Conservation (phyloP, 2,329 filamentous ascomycete species). For the Fusarium brachygibbosum region DNA sequence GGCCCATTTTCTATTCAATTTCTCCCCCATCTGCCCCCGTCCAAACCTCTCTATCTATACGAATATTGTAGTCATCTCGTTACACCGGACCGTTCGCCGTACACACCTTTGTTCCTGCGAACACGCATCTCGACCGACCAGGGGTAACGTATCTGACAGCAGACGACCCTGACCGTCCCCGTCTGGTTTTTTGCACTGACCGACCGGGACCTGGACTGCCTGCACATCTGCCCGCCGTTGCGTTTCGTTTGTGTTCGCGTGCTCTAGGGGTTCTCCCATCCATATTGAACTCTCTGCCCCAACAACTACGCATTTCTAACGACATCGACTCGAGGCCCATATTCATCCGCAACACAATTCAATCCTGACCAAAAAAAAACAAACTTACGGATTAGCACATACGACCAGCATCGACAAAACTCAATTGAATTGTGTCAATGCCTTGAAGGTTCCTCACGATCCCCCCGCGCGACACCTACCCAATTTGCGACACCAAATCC, state of each 20-base stretch:
- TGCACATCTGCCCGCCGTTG: constrained; percentile 40
- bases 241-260: constrained; percentile 43
- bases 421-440: constrained; percentile 39
- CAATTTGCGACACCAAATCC: constrained; percentile 44
- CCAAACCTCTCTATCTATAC: constrained; percentile 20
- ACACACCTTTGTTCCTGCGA: constrained; percentile 22
- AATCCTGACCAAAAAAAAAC: constrained; percentile 20
- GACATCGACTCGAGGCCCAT: constrained; percentile 38
- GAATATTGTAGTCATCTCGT: constrained; percentile 33
- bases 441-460: constrained; percentile 29
- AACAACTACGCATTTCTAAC: constrained; percentile 41
- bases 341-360: constrained; percentile 29
- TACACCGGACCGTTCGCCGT: constrained; percentile 1
- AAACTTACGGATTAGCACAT: background rate
- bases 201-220: constrained; percentile 38
- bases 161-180: constrained; percentile 44
- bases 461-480: constrained; percentile 45
- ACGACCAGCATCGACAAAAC: background rate
- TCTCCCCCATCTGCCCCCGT: constrained; percentile 19
- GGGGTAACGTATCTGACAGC: constrained; percentile 32
- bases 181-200: constrained; percentile 46
- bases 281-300: constrained; percentile 46
- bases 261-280: constrained; percentile 45
- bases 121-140: constrained; percentile 40
- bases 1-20: constrained; percentile 28